Evolutionary conservation across 257 asterid genomes (phyloP).

Genomic region (Salvia rosmarinus): DNA sequence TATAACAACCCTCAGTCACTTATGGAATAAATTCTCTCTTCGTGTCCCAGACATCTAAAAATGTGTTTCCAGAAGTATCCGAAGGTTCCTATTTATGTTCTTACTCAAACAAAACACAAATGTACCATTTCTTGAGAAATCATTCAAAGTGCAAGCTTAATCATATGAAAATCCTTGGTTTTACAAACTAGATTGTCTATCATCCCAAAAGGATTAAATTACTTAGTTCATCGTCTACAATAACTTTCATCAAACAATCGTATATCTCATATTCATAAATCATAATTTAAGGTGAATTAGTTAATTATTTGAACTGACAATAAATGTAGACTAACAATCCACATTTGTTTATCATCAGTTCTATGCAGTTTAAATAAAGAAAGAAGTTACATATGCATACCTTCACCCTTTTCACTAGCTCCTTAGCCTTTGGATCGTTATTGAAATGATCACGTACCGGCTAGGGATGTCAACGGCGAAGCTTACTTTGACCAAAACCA

Average conservation of each 20-base stretch:
- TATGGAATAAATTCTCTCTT: neutral
- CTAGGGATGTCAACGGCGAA: too few relatives aligned
- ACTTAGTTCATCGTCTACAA: neutral
- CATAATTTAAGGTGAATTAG: neutral
- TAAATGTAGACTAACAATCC: neutral
- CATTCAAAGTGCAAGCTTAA: neutral
- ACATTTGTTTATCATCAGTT: neutral
- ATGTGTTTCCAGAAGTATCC: neutral
- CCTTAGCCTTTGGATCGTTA: constrained; percentile 66
- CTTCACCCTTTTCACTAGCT: constrained; percentile 73
- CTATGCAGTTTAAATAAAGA: neutral
- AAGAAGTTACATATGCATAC: constrained; percentile 40
- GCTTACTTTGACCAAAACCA: too few relatives aligned
- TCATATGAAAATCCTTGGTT: neutral
- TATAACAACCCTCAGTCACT: neutral
- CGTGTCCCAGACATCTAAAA: neutral
- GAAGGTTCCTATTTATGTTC: neutral
- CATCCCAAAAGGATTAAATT: neutral
- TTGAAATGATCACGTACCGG: constrained; percentile 65
- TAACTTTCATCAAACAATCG: neutral
- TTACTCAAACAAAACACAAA: neutral
- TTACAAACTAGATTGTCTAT: neutral
- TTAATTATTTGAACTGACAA: neutral
- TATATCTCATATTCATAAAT: neutral
- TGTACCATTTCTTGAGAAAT: neutral